A percentile compares a stretch with the other conserved stretches of the same genome.
Evolutionary conservation across 768 basidiomycete genomes (phyloP).

Genomic region (Leccinum rimulosum): DNA sequence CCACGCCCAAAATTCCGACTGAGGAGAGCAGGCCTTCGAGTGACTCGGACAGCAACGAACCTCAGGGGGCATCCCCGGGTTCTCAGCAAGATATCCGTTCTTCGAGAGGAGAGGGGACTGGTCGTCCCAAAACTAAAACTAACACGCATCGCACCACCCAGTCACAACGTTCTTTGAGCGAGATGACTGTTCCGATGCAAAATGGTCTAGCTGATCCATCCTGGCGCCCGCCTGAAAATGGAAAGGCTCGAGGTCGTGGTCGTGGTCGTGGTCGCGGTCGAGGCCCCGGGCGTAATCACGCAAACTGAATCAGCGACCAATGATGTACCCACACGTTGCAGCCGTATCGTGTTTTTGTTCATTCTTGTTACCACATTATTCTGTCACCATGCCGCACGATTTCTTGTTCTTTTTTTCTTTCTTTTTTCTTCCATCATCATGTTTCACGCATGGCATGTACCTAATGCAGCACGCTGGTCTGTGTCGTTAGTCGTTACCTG

Average conservation of each 20-base stretch:
- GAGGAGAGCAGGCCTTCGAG: conserved; percentile 12
- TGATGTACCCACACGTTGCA: conserved; percentile 19
- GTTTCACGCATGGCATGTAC: conserved; percentile 22
- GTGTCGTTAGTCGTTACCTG: conserved; percentile 11
- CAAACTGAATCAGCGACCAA: conserved; percentile 19
- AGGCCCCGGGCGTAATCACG: conserved; percentile 37
- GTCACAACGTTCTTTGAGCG: conserved; percentile 3
- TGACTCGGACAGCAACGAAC: conserved; percentile 9
- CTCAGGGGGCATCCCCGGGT: conserved; percentile 8
- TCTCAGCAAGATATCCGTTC: conserved; percentile 4
- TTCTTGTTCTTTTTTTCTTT: conserved; percentile 1
- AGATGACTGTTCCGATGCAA: conserved; percentile 4
- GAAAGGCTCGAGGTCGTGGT: conserved; percentile 38
- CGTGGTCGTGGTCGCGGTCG: conserved; percentile 39
- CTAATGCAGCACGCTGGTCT: conserved; percentile 13
- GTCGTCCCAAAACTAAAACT: conserved; percentile 5
- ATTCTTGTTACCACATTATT: conserved; percentile 21
- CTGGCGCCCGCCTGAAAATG: conserved; percentile 11
- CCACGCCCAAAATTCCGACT: conserved; percentile 26
- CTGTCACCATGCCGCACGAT: conserved; percentile 19
- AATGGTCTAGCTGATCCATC: conserved; percentile 5
- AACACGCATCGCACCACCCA: neutral
- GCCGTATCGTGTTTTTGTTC: conserved; percentile 12
- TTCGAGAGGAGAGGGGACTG: conserved; percentile 10
- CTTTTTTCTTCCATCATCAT: conserved; percentile 12